A percentile compares a stretch with the other conserved stretches of the same genome.
Conservation (phyloP, 1,284 basidiomycete species). For the Wallemia mellicola region DNA sequence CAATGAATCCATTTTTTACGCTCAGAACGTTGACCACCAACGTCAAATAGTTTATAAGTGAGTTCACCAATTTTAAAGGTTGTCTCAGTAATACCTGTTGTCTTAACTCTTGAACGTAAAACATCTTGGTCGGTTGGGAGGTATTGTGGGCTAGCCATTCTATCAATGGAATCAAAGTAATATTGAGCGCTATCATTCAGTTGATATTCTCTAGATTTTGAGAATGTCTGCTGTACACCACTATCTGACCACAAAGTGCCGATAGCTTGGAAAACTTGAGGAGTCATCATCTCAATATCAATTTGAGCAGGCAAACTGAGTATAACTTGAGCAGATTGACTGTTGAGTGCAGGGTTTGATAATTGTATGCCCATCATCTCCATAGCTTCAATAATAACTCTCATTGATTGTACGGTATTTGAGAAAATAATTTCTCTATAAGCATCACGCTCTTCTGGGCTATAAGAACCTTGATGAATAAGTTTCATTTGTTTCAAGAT, state of each 20-base stretch:
- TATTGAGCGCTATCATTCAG: constrained; percentile 48
- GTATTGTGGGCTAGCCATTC: constrained; percentile 43
- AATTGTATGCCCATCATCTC: constrained; percentile 45
- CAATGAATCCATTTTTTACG: constrained; percentile 67
- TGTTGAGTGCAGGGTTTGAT: not conserved
- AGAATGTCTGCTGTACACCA: constrained; percentile 39
- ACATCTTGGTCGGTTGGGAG: constrained; percentile 45
- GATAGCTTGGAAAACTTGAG: constrained; percentile 31
- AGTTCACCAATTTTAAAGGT: constrained; percentile 27
- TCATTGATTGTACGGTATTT: constrained; percentile 62
- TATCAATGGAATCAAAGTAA: constrained; percentile 34
- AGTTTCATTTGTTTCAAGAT: constrained; percentile 28
- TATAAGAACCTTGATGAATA: constrained; percentile 50
- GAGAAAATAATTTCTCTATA: constrained; percentile 60
- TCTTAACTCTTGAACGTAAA: constrained; percentile 52
- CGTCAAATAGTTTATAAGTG: constrained; percentile 45
- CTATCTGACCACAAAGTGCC: constrained; percentile 45
- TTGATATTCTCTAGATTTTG: constrained; percentile 46
- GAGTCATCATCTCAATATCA: constrained; percentile 49
- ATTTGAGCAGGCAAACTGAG: constrained; percentile 26
- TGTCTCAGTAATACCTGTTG: constrained; percentile 82
- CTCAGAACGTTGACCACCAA: constrained; percentile 68
- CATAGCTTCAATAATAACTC: constrained; percentile 55
- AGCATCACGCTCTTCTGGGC: constrained; percentile 38
- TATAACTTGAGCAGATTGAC: not conserved